phyloP scores from a whole-genome alignment of 306 rosid genomes.

The Vigna radiata region DNA sequence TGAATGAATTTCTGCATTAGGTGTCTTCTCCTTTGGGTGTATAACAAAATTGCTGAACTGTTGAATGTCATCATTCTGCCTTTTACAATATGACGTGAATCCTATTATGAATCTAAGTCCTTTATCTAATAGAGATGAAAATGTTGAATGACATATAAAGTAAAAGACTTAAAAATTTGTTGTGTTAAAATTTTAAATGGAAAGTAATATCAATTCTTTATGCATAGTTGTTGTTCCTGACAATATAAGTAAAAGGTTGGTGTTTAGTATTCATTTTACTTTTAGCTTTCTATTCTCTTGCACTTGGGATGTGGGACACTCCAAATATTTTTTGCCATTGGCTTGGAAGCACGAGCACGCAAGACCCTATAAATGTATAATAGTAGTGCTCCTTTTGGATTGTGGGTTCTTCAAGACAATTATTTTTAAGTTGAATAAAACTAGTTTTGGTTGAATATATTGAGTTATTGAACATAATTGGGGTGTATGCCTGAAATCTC shows the following conservation, averaged over 20 bases:
- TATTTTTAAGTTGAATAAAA: neutral
- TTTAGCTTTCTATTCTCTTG: neutral
- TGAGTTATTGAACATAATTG: neutral
- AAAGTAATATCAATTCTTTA: no score
- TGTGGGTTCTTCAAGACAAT: neutral
- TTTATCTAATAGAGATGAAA: no score
- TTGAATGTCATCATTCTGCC: neutral
- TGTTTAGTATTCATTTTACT: no score
- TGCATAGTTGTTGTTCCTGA: no score
- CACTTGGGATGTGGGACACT: neutral
- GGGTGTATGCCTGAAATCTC: neutral
- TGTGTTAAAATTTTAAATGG: no score
- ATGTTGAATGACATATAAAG: no score
- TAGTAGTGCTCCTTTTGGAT: slow-evolving; percentile 26
- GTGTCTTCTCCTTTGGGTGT: slow-evolving; percentile 1
- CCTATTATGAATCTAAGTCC: no score
- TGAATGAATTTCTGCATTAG: slow-evolving; percentile 57
- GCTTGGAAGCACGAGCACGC: slow-evolving; percentile 16
- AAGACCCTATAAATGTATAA: slow-evolving; percentile 13
- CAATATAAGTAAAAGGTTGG: no score
- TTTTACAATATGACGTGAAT: neutral
- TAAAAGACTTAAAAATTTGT: no score
- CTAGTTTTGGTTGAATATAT: neutral
- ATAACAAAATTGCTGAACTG: neutral
- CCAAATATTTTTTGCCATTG: neutral